phyloP scores from a whole-genome alignment of 2,329 filamentous ascomycete genomes.

The Cryphonectria japonica region DNA sequence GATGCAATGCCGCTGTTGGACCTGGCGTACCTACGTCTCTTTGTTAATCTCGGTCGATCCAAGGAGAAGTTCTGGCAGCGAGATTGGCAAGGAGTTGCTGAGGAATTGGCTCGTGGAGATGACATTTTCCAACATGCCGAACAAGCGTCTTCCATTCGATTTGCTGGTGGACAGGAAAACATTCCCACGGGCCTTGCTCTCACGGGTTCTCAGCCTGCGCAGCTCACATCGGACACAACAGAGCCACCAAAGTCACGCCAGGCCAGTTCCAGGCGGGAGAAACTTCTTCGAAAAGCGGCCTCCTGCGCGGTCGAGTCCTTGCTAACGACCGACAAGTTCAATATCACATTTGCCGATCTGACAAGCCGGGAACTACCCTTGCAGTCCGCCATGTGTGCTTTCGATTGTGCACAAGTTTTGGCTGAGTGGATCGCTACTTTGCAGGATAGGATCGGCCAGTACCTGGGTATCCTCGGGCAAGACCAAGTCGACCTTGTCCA shows the following conservation, averaged over 20 bases:
- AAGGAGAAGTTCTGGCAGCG: conserved; percentile 95
- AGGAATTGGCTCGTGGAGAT: conserved; percentile 78
- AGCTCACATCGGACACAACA: conserved; percentile 52
- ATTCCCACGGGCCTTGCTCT: conserved; percentile 52
- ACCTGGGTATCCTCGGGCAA: conserved; percentile 83
- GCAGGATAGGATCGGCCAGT: conserved; percentile 90
- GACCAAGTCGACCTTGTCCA: conserved; percentile 78
- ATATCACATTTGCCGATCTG: conserved; percentile 82
- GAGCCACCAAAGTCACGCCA: conserved; percentile 41
- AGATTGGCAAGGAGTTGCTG: conserved; percentile 89
- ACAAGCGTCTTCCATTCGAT: conserved; percentile 48
- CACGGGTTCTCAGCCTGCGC: conserved; percentile 55
- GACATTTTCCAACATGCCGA: conserved; percentile 77
- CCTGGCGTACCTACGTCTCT: conserved; percentile 87
- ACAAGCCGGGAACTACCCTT: conserved; percentile 84
- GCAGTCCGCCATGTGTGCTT: conserved; percentile 88
- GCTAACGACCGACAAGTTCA: conserved; percentile 83
- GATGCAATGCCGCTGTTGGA: conserved; percentile 91
- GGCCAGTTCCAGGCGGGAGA: conserved; percentile 74
- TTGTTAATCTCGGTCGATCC: conserved; percentile 87
- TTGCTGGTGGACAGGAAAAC: conserved; percentile 39
- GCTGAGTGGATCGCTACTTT: conserved; percentile 93
- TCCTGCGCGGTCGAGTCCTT: conserved; percentile 94
- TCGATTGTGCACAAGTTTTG: conserved; percentile 91
- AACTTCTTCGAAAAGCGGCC: conserved; percentile 88